Evolutionary conservation across 1,284 basidiomycete genomes (phyloP).

Genomic region (Cystobasidiaceae sp.): DNA sequence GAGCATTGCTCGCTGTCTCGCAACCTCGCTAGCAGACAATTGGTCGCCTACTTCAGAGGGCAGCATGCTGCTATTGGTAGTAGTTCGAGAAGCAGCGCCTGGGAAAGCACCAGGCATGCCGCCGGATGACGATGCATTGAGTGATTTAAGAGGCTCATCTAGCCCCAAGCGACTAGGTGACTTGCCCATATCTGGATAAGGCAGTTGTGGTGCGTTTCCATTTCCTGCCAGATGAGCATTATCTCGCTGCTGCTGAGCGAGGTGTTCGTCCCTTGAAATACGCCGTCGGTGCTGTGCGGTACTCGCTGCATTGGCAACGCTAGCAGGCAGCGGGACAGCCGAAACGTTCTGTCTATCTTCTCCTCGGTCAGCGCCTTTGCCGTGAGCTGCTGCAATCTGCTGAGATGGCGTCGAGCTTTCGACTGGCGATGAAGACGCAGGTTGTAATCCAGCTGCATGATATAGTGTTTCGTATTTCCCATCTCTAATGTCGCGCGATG

Average conservation of each 20-base stretch:
- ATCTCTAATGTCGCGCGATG: background rate
- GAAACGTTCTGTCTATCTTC: background rate
- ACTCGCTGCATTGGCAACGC: conserved; percentile 2
- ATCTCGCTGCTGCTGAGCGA: no score
- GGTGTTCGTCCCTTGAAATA: background rate
- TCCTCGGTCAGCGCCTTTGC: no score
- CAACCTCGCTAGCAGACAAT: conserved; percentile 18
- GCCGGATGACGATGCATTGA: no score
- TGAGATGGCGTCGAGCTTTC: no score
- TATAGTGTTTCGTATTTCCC: background rate
- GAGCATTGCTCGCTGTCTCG: conserved; percentile 19
- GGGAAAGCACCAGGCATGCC: no score
- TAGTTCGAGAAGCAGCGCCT: no score
- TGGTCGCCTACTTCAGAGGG: conserved; percentile 13
- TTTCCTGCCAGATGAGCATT: background rate
- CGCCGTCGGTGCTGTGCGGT: conserved; percentile 7
- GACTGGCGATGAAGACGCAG: background rate
- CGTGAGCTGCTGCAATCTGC: no score
- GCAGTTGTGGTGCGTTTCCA: background rate
- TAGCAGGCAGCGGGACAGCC: background rate
- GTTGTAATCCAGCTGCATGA: background rate
- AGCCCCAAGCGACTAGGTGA: no score
- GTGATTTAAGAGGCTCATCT: no score
- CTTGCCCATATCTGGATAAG: background rate
- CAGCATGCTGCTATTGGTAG: no score